Evolutionary conservation across 148 eudicot genomes (phyloP).

Genomic region (Vaccinium darrowii): DNA sequence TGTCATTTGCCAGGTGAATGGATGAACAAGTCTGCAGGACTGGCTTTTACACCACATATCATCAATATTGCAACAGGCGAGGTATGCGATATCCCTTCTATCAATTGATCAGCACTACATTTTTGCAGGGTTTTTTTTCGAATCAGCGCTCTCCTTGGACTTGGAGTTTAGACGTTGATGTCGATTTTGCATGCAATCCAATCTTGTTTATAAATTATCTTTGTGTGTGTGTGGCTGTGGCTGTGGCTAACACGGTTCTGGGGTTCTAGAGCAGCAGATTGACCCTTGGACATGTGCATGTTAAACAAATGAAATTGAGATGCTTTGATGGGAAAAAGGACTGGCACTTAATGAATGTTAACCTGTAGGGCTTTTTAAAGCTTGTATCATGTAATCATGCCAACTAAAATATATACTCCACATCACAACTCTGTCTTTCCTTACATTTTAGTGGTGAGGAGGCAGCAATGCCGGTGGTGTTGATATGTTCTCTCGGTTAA

Average conservation of each 20-base stretch:
- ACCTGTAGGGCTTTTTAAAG: not conserved
- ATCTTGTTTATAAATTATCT: not conserved
- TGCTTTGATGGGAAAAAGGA: not conserved
- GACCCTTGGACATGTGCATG: not conserved
- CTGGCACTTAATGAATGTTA: not conserved
- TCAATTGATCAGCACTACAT: not conserved
- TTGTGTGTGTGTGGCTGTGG: not conserved
- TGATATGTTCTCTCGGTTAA: not conserved
- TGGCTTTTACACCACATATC: slow-evolving; percentile 63
- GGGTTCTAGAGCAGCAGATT: not conserved
- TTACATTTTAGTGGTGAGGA: not conserved
- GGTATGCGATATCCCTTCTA: slow-evolving; percentile 26
- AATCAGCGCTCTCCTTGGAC: not conserved
- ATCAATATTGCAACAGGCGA: slow-evolving; percentile 46
- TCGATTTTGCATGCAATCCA: not conserved
- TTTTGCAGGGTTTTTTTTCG: not conserved
- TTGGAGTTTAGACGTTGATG: slow-evolving; percentile 10
- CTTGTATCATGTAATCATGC: not conserved
- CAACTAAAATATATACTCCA: no score
- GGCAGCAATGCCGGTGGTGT: not conserved
- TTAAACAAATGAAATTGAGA: no score
- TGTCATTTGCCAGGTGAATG: slow-evolving; percentile 55
- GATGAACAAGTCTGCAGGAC: slow-evolving; percentile 60
- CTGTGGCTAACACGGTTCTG: not conserved
- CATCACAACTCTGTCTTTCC: not conserved